phyloP scores from a whole-genome alignment of 2,329 filamentous ascomycete species.

The Grosmannia penicillata region DNA sequence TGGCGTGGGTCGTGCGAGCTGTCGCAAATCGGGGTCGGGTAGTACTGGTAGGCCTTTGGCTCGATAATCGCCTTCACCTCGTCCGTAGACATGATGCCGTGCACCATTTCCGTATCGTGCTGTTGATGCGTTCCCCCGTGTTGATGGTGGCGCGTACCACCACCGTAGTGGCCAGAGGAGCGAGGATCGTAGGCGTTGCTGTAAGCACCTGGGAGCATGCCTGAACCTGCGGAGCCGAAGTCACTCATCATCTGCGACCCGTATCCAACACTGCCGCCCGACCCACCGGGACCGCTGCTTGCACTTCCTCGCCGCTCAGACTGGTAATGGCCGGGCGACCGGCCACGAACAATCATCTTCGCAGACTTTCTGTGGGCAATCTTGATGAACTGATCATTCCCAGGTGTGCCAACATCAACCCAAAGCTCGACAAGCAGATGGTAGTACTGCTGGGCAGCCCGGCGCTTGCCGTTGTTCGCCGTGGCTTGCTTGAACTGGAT shows the following conservation, averaged over 20 bases:
- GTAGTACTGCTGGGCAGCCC: constrained; percentile 85
- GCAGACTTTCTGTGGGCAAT: constrained; percentile 60
- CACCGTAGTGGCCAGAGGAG: constrained; percentile 24
- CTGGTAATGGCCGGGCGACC: constrained; percentile 70
- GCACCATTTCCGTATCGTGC: constrained; percentile 34
- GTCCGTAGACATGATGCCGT: constrained; percentile 31
- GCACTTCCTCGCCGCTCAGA: constrained; percentile 53
- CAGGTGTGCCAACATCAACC: constrained; percentile 44
- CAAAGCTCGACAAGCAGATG: constrained; percentile 78
- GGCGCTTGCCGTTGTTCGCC: constrained; percentile 81
- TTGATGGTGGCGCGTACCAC: constrained; percentile 23
- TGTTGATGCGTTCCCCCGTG: constrained; percentile 13
- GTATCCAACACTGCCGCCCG: constrained; percentile 42
- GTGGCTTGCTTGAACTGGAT: constrained; percentile 93
- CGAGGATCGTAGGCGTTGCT: constrained; percentile 24
- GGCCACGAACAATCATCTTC: constrained; percentile 75
- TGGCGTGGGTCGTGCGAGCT: constrained; percentile 25
- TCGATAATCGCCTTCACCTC: constrained; percentile 34
- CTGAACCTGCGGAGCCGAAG: constrained; percentile 20
- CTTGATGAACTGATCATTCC: constrained; percentile 46
- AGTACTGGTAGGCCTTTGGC: constrained; percentile 40
- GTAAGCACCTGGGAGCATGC: constrained; percentile 25
- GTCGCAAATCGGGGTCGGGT: constrained; percentile 35
- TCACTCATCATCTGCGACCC: constrained; percentile 24
- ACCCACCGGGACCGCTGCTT: constrained; percentile 52